Evolutionary conservation across 768 basidiomycete genomes (phyloP).

Genomic region (Leccinum rimulosum): DNA sequence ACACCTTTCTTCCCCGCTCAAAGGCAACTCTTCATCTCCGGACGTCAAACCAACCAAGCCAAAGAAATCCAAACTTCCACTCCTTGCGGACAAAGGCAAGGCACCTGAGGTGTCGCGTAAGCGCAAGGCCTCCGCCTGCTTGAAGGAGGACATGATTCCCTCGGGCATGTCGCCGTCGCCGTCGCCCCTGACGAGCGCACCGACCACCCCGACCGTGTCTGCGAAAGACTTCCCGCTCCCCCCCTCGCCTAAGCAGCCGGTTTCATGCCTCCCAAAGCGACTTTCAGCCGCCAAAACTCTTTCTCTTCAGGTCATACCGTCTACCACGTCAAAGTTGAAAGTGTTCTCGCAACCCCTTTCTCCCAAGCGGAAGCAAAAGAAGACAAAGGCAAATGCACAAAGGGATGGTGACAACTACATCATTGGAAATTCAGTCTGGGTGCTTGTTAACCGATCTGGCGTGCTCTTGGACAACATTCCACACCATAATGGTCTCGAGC

Average conservation of each 20-base stretch:
- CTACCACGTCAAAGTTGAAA: conserved; percentile 10
- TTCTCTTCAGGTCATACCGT: conserved; percentile 8
- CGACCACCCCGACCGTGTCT: conserved; percentile 12
- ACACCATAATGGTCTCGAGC: conserved; percentile 23
- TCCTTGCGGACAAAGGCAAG: conserved; percentile 12
- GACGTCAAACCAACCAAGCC: conserved; percentile 18
- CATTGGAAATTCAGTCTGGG: conserved; percentile 49
- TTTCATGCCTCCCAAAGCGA: conserved; percentile 5
- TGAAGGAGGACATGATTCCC: conserved; percentile 6
- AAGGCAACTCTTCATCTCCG: conserved; percentile 32
- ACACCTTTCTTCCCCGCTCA: conserved; percentile 34
- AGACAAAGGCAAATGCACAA: conserved; percentile 2
- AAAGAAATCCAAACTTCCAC: conserved; percentile 9
- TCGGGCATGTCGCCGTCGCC: conserved; percentile 17
- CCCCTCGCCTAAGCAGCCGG: conserved; percentile 10
- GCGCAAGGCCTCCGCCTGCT: conserved; percentile 22
- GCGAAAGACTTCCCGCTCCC: conserved; percentile 15
- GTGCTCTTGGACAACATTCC: conserved; percentile 32
- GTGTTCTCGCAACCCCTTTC: conserved; percentile 22
- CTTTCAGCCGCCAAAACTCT: conserved; percentile 11
- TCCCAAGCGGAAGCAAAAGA: conserved; percentile 21
- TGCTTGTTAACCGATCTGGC: conserved; percentile 44
- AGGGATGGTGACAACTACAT: conserved; percentile 13
- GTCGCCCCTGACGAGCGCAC: conserved; percentile 28
- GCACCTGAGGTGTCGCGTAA: conserved; percentile 20